Base-by-base conservation (phyloP, 2,329 filamentous ascomycete species). In the Pseudogymnoascus destructans region DNA sequence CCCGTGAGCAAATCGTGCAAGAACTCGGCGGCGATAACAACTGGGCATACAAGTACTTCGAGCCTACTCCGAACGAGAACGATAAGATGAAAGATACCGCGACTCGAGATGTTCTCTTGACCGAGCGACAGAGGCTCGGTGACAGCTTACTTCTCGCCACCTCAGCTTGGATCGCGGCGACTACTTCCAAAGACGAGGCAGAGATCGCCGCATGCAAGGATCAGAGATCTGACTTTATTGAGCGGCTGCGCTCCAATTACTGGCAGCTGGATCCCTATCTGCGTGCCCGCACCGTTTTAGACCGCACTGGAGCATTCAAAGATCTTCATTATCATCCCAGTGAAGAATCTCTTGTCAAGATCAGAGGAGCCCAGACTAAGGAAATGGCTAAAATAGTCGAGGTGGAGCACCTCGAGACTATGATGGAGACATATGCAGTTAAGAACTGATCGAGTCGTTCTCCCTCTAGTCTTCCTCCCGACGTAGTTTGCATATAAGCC, bases 221-320 rank as follows among this genome's bases (percentile, higher is more conserved):
- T 61, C 74, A 77, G 65, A 73, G 83, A 60, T 70, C 74, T 30
- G 68, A 69, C 1, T 42, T 85, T 23, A 77, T 78, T 2, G 73
- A 75, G 58, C 66, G 75, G 57, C 64, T 88, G 61, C 71, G 75
- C 56, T 70, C 72, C 33, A 85, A 85, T 60, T 89, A 87, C 70
- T 89, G 86, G 86, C 74, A 78, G 61, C 69, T 88, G 58, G 86
- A 89, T 70, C 82, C 82, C 1, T 86, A 83, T 66, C 68, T 87
- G 15, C 74, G 85, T 32, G 81, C 83, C 19, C 73, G 77, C 64
- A 79, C 77, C 15, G 67, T 82, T 61, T 86, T 86, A 63, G 84
- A 88, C 68, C 75, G 84, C 57, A 73, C 73, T 13, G 36, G 17
- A 21, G 36, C 9, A 21, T 40, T 40, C 17, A 40, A 40, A 40